Conservation (phyloP, 257 asterid genomes). For the Galeopsis tetrahit region DNA sequence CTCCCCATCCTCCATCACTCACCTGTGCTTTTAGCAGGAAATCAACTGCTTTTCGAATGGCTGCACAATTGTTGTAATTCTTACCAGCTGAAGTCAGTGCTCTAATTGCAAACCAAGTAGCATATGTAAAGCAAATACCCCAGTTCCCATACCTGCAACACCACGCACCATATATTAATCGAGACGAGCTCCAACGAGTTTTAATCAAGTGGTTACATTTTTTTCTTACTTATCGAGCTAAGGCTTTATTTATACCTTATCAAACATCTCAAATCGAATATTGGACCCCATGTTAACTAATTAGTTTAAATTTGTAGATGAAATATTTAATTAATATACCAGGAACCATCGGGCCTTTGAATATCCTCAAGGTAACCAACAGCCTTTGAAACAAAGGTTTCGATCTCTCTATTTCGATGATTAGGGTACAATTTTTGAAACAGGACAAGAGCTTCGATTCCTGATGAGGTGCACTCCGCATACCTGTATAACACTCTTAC, state of each 20-base stretch:
- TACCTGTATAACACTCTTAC: constrained; percentile 44
- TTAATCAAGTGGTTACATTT: too few relatives aligned
- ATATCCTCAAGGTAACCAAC: constrained; percentile 54
- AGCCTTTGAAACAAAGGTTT: constrained; percentile 47
- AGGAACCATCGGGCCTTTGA: constrained; percentile 81
- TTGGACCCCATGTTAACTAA: too few relatives aligned
- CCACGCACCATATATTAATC: background rate
- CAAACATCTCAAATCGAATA: too few relatives aligned
- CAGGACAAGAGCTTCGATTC: constrained; percentile 68
- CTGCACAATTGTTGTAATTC: constrained; percentile 48
- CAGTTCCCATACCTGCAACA: constrained; percentile 67
- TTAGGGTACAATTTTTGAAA: constrained; percentile 61
- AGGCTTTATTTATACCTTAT: too few relatives aligned
- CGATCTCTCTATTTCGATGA: constrained; percentile 65
- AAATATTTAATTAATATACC: constrained; percentile 40
- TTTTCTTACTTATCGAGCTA: too few relatives aligned
- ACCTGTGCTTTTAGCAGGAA: constrained; percentile 64
- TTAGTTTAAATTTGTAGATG: background rate
- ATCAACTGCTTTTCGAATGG: constrained; percentile 61
- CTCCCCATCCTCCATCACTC: constrained; percentile 86
- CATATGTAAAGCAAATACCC: constrained; percentile 90
- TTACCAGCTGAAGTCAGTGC: constrained; percentile 73
- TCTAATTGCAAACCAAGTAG: constrained; percentile 79
- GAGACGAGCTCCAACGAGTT: too few relatives aligned
- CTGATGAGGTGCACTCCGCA: constrained; percentile 79